phyloP scores from a whole-genome alignment of 2,329 filamentous ascomycete species.

The Nannizziopsis barbatae region DNA sequence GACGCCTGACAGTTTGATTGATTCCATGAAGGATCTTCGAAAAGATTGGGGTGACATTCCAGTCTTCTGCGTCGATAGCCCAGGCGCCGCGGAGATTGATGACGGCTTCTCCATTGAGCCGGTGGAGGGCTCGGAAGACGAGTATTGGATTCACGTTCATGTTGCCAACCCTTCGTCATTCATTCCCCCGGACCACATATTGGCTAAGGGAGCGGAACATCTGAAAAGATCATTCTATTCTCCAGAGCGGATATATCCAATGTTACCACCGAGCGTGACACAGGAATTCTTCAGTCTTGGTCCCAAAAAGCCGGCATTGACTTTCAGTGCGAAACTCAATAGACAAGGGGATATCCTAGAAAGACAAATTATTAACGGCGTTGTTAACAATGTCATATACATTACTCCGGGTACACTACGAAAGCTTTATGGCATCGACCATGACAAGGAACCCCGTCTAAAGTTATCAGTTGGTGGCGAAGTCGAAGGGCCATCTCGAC shows the following conservation, averaged over 20 bases:
- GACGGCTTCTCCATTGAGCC: conserved; percentile 51
- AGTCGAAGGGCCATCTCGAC: conserved; percentile 16
- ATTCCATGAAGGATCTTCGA: conserved; percentile 47
- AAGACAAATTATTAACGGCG: conserved; percentile 43
- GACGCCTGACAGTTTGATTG: conserved; percentile 29
- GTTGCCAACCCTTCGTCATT: conserved; percentile 55
- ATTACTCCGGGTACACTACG: conserved; percentile 39
- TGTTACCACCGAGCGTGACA: conserved; percentile 44
- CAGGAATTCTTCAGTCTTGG: conserved; percentile 45
- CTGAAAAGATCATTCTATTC: conserved; percentile 44
- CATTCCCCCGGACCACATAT: conserved; percentile 40
- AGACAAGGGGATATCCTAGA: conserved; percentile 43
- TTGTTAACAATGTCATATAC: conserved; percentile 43
- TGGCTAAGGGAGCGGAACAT: conserved; percentile 46
- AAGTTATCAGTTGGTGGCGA: conserved; percentile 26
- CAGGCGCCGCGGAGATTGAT: conserved; percentile 48
- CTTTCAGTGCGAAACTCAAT: conserved; percentile 49
- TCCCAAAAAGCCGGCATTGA: conserved; percentile 45
- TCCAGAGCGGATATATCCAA: conserved; percentile 45
- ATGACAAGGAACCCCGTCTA: conserved; percentile 15
- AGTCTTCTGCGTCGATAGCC: conserved; percentile 50
- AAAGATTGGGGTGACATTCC: conserved; percentile 47
- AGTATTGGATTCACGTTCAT: conserved; percentile 52
- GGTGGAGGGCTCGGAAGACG: conserved; percentile 33
- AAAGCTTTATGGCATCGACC: conserved; percentile 27